Percentiles rank a stretch among this genome's conserved stretches.
Conservation (phyloP, 75 land plant genomes). For the Selaginella tamariscina region DNA sequence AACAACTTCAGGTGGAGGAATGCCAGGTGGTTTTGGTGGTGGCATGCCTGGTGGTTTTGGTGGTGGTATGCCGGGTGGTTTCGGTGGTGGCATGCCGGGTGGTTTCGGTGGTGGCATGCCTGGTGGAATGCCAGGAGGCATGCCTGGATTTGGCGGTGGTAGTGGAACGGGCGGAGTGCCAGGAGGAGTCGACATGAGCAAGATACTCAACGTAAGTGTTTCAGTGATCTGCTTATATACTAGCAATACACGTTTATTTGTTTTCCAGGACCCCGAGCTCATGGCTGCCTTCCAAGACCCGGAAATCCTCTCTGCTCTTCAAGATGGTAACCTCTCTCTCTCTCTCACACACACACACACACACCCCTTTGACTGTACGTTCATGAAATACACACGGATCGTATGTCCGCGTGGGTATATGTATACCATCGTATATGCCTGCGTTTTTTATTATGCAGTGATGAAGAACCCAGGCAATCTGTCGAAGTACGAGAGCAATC, state of each 20-base stretch:
- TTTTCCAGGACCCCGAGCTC: conserved; percentile 80
- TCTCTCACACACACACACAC: background rate
- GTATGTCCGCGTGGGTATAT: background rate
- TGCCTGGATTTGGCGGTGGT: conserved; percentile 11
- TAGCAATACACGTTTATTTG: background rate
- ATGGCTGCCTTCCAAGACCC: conserved; percentile 93
- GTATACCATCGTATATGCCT: background rate
- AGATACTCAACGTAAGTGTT: conserved; percentile 71
- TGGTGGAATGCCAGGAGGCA: conserved; percentile 23
- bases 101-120: conserved; percentile 40
- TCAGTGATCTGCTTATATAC: background rate
- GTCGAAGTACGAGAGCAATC: conserved; percentile 86
- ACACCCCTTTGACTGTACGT: background rate
- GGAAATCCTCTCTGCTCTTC: conserved; percentile 93
- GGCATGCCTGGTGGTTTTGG: conserved; percentile 48
- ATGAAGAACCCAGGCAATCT: conserved; percentile 96
- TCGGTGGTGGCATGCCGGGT: conserved; percentile 44
- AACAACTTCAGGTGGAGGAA: conserved; percentile 30
- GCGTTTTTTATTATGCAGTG: conserved; percentile 38
- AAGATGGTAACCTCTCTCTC: conserved; percentile 58
- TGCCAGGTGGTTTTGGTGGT: conserved; percentile 26
- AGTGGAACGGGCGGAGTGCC: conserved; percentile 36
- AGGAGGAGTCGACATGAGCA: conserved; percentile 82
- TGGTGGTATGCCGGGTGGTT: conserved; percentile 52
- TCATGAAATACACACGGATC: background rate